Base-by-base conservation (phyloP, 2,329 filamentous ascomycete species). In the Alternaria tenuissima region DNA sequence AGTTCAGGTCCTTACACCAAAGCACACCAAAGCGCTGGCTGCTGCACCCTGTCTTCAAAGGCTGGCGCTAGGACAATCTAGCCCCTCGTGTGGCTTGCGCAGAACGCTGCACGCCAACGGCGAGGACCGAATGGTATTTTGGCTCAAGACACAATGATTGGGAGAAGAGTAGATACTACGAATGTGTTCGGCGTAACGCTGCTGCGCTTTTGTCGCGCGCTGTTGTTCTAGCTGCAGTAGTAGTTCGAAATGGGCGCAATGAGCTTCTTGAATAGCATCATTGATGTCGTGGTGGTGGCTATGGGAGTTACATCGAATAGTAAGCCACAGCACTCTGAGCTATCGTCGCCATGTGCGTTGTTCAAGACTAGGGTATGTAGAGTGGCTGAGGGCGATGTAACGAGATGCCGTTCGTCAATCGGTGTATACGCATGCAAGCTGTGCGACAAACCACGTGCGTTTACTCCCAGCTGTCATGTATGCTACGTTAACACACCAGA, bases 31-130 rank as follows among this genome's bases (percentile, higher is more conserved):
- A 42, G 39, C 39, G 39, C 39, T 5, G 12, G 46, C 20, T 22
- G 46, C 46, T 49, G 46, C 39, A 42, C 39, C 22, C 39, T 24
- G 39, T 36, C 44, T 55, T 39, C 38, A 51, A 3, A 22, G 38
- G 34, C 42, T 49, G 34, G 39, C 56, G 61, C 61, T 67, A 62
- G 53, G 47, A 41, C n/a, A 59, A 55, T 70, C 72, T 67, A 73
- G 70, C 70, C 69, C 66, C 46, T 59, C 41, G 57, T 47, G 70
- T 75, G 72, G 72, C 71, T 72, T 71, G 71, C 72, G 71, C 66
- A 49, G 56, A 53, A 39, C 26, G 22, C 54, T 46, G 43, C 48
- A 66, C 57, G 55, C 64, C 55, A 63, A 63, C 63, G 61, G 55
- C 32, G 39, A 62, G 57, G 56, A 54, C 67, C 61, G 66, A 67